These are phyloP conservation scores for Hymenochaete sp. DNA, from an alignment of 1,284 basidiomycete genomes.

Conservation along the genomic window DNA sequence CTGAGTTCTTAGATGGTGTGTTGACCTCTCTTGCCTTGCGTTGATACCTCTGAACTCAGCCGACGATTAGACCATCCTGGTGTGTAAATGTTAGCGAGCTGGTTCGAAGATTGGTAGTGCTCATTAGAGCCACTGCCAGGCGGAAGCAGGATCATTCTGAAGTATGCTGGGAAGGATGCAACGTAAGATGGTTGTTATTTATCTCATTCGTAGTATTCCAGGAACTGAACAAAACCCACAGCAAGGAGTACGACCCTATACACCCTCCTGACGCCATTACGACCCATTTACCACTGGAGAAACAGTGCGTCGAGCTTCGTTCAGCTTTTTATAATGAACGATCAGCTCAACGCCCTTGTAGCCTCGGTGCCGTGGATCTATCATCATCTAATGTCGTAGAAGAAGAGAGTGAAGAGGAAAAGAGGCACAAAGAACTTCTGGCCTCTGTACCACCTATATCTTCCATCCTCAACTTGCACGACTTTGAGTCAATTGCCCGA, in stretches of 20 bases:
- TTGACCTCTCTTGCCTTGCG: slow-evolving; percentile 29
- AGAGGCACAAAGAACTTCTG: slow-evolving; percentile 31
- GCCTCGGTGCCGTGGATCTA: slow-evolving; percentile 44
- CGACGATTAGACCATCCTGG: slow-evolving; percentile 18
- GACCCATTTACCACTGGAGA: slow-evolving; percentile 46
- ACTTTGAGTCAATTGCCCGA: slow-evolving; percentile 58
- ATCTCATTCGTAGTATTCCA: too few species aligned
- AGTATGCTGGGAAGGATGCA: slow-evolving; percentile 70
- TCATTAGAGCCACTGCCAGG: too few species aligned
- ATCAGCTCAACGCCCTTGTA: background rate
- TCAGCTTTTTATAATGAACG: slow-evolving; percentile 19
- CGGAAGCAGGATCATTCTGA: slow-evolving; percentile 51
- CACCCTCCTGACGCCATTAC: slow-evolving; percentile 58
- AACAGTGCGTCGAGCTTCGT: slow-evolving; percentile 30
- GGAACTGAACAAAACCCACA: too few species aligned
- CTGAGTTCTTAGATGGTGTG: slow-evolving; percentile 53
- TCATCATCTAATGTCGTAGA: slow-evolving; percentile 36
- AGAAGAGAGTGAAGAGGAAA: slow-evolving; percentile 35
- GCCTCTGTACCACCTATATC: slow-evolving; percentile 43
- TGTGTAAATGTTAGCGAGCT: too few species aligned
- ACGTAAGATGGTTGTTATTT: too few species aligned
- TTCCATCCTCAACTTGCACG: slow-evolving; percentile 60
- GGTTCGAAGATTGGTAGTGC: too few species aligned
- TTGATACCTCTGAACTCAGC: background rate
- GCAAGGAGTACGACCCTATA: slow-evolving; percentile 55